Base-by-base conservation (phyloP, 192 early-diverging fungal species). In the Mortierella alpina region DNA sequence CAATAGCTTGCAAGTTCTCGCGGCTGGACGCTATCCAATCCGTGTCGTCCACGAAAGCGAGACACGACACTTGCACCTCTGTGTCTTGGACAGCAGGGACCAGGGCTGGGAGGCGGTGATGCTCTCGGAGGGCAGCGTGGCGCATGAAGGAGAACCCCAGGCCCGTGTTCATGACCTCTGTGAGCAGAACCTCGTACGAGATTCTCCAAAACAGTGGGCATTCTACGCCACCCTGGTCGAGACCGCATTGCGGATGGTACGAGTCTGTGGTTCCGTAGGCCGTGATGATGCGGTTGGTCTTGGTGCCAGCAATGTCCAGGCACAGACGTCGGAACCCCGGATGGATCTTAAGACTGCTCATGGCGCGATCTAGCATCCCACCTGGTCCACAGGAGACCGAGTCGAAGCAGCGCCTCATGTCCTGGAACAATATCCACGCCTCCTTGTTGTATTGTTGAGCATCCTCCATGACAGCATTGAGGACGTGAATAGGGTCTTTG, bases 221-320 rank as follows among this genome's bases (percentile, higher is more conserved):
- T 14, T 72, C 70, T 0, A 63, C 61, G 1, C 70, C 70, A 31
- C 70, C 70, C 56, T 72, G 60, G 49, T 57, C 70, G 0, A 74
- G 39, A 6, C 72, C 72, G 15, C 72, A n/a, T 8, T 55, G 49
- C 2, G 73, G 66, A 12, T 63, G 49, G 31, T 68, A 75, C 7
- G 52, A 53, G 1, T 75, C 66, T 6, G 73, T 75, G n/a, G 51
- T 10, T 9, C 73, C 73, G 20, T 63, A 75, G 0, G 53, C 73
- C 2, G 73, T 75, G n/a, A 75, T 68, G 11, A 75, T 47, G 22
- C 22, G 44, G 60, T 75, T 75, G 49, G 18, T 17, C 51, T 75
- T 75, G 12, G 59, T 53, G 41, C 14, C n/a, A 1, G 72, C 63
- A 0, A 74, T 60, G 9, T 58, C 47, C 7, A 46, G 50, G 31